Base-by-base conservation (phyloP, 495 filamentous ascomycete species). In the Aspergillus sclerotiicarbonarius region DNA sequence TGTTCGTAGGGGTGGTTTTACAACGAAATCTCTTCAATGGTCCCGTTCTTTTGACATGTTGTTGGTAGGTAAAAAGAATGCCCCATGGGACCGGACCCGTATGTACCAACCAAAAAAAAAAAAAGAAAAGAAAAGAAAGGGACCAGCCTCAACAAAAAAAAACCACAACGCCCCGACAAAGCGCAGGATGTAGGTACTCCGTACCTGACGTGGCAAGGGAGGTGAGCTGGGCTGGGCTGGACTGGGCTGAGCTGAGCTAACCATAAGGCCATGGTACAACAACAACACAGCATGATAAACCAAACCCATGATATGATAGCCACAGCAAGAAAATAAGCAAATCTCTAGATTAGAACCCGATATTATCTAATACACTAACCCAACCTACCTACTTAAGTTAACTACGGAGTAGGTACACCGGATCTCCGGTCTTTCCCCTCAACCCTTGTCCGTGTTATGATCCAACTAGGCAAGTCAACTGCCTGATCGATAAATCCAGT, bases 401-500 rank as follows among this genome's bases (percentile, higher is more conserved):
- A n/a, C n/a, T n/a, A n/a, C n/a, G n/a, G n/a, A n/a, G n/a, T n/a
- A n/a, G 25, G 2, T 25, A 3, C 25, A 25, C 25, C 25, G 25
- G 25, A 25, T 25, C 25, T 25, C 25, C 25, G 25, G 25, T 25
- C 25, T 5, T 25, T 25, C 5, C 25, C 25, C n/a, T n/a, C n/a
- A n/a, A n/a, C n/a, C n/a, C 25, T 25, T 25, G 25, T 25, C 25
- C 25, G 25, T 25, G 5, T 25, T 25, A 5, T 25, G 25, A 5
- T 5, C 5, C 25, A 25, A 25, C 25, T 25, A 25, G 25, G 25
- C 25, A 25, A 25, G 25, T 25, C 6, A 29, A 9, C 15, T n/a
- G 15, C 47, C 50, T 37, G 31, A 9, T n/a, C n/a, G n/a, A n/a
- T n/a, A n/a, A n/a, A n/a, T 51, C 52, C 46, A 49, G 16, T 32